Evolutionary conservation across 768 basidiomycete genomes (phyloP), one percentile per base, ranked within the genome.

Genomic region (Polyporus arcularius): DNA sequence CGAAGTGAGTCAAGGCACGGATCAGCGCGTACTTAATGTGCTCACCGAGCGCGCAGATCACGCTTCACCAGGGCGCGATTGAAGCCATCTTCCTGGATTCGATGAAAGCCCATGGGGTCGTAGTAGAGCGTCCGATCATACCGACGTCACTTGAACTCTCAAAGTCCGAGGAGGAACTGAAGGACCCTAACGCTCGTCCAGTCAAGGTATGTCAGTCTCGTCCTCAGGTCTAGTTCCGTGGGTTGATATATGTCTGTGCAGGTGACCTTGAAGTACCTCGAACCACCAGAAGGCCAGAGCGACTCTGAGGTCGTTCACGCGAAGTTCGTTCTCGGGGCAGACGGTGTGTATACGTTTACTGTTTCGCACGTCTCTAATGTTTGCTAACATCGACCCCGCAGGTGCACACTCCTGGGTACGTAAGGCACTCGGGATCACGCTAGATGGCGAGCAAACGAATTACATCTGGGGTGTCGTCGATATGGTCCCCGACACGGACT

Each of bases 401-500:
- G 88, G 89, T 8, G 90, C 90, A 0, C 90, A 92, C 72, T 92
- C 89, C 11, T 92, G 90, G 89, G 89, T 93, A 16, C 83, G 92
- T 32, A 91, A 90, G 61, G 58, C 73, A 0, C 75, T 90, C 11
- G 78, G 79, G 9, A 86, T 93, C 58, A 68, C 75, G 3, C 89
- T 93, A 89, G 84, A 91, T 60, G 92, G 92, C 6, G 89, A 92
- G 70, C 86, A 90, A 61, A 79, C 78, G 74, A 86, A 93, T 56
- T 88, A 83, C 62, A 79, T 93, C 21, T 94, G 92, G 92, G 92
- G 92, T 4, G 92, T 94, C 6, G 74, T 92, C 18, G 92, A 85
- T 70, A 75, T 78, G 42, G 61, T 79, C 11, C 82, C 83, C 4
- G 74, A 75, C 0, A 83, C 83, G 0, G 72, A 85, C 70, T 83